Evolutionary conservation across 805 yeast genomes (phyloP), one percentile per base, ranked within the genome.

Genomic region (Lipomyces yamadae): DNA sequence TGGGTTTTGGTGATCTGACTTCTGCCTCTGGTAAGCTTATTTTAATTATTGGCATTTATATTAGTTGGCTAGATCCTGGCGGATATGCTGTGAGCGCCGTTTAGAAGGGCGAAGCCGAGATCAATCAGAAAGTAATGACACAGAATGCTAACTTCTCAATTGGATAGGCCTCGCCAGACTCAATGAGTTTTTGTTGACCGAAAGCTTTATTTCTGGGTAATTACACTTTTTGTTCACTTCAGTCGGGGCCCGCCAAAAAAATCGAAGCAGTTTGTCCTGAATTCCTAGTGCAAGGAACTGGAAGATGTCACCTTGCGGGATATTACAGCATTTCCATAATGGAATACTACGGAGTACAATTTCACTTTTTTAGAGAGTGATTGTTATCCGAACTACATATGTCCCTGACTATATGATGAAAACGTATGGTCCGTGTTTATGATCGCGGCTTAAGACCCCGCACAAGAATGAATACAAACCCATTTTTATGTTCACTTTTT

Each of bases 371-470:
- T 42, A 15, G 2, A 8, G 48, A 37, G 42, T 10, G 13, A 10
- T 37, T 37, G 42, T 37, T 24, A 24, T 42, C 29, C 24, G 48
- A 15, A n/a, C 7, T 42, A n/a, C n/a, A n/a, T 42, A 42, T 2
- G 48, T 42, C 24, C 29, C 18, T 42, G 1, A 18, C 29, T 61
- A 48, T 53, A 70, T 72, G 74, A 72, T 89, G 92, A 89, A 81
- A 82, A 77, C 78, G 76, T 84, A 88, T 90, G 96, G 96, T 90
- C 96, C 96, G 93, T 90, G 96, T 91, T 91, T 89, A 89, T 86
- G 96, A 91, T 90, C 92, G 72, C 88, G 96, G 91, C 83, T 86
- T 90, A 72, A 90, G 94, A 89, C 96, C 96, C 86, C 93, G 88
- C 90, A 88, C 87, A 57, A 33, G 68, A 76, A 88, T 91, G 96